Base-by-base conservation (phyloP, 2,329 filamentous ascomycete genomes). In the Pseudocercospora vitis region DNA sequence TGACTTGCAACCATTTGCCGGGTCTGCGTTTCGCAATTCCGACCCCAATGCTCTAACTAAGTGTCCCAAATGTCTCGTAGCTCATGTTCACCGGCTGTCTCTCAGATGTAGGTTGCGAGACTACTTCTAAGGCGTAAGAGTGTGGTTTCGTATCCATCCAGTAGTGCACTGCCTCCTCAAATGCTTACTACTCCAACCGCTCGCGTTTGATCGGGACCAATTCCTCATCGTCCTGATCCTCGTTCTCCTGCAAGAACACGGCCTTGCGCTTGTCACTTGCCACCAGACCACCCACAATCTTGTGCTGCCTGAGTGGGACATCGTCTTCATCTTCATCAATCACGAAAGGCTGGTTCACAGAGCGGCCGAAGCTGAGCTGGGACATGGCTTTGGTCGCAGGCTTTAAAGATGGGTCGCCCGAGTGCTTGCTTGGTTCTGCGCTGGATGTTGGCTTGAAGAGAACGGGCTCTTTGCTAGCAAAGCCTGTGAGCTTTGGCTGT, bases 291-390 rank as follows among this genome's bases (percentile, higher is more conserved):
- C n/a, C 23, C 31, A 37, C 23, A 8, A 19, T 35, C 28, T 16
- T 37, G 14, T 14, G 35, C 26, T 44, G 24, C 1, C 26, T n/a
- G 18, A 51, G 48, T 16, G 48, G 48, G 2, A 51, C 14, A 7
- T 51, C 48, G 5, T 35, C 48, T 12, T 51, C 48, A 24, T 51
- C 48, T 7, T 51, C 48, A 11, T 51, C 48, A 3, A 42, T 8
- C 12, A 44, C 37, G 12, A 51, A n/a, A 5, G 29, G 46, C 12
- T 12, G 11, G 14, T 28, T 8, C 2, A 3, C 9, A 14, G 42
- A 19, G 3, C 4, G 28, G 12, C 42, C 42, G n/a, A 45, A 29
- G 24, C 42, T 45, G 1, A 42, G 37, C 2, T 8, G 42, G 12
- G 42, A 28, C 7, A 45, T 31, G 7, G 3, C 4, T 28, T 45